These are phyloP conservation scores for Rhexocercosporidium sp. DNA, from an alignment of 2,329 filamentous ascomycete genomes.

Conservation along the genomic window DNA sequence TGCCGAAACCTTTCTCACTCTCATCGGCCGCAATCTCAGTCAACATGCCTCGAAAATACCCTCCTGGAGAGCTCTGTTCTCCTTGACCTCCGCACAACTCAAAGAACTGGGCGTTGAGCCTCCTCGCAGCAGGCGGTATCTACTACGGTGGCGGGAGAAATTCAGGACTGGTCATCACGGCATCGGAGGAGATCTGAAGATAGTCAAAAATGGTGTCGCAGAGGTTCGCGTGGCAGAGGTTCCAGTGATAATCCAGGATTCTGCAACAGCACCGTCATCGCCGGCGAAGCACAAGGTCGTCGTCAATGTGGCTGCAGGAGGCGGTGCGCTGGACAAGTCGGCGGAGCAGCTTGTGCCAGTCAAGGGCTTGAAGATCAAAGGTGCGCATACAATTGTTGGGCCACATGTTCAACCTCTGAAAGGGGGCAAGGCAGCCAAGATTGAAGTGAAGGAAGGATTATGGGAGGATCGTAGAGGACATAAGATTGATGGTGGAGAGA, in stretches of 20 bases:
- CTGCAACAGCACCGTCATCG: constrained; percentile 56
- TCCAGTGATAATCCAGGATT: constrained; percentile 33
- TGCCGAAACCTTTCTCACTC: constrained; percentile 80
- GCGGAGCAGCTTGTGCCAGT: constrained; percentile 57
- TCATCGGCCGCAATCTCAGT: constrained; percentile 87
- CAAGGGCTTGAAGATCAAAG: constrained; percentile 69
- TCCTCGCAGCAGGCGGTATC: constrained; percentile 79
- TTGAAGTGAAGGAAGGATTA: constrained; percentile 82
- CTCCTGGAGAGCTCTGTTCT: constrained; percentile 90
- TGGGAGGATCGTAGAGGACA: constrained; percentile 88
- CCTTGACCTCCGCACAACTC: constrained; percentile 76
- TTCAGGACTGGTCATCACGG: constrained; percentile 81
- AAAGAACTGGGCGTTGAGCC: constrained; percentile 87
- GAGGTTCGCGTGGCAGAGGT: constrained; percentile 54
- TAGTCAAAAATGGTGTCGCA: constrained; percentile 65
- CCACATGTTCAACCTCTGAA: constrained; percentile 75
- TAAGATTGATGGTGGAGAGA: constrained; percentile 97
- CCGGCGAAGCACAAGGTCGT: constrained; percentile 59
- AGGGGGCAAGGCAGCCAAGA: constrained; percentile 65
- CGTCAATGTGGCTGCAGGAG: constrained; percentile 60
- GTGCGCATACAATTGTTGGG: constrained; percentile 73
- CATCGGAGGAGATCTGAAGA: constrained; percentile 79
- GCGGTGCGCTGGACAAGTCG: constrained; percentile 43
- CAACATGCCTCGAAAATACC: constrained; percentile 86
- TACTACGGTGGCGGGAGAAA: constrained; percentile 85